These are phyloP conservation scores for Clavispora asparagi DNA, from an alignment of 805 yeast genomes.

Conservation along the genomic window DNA sequence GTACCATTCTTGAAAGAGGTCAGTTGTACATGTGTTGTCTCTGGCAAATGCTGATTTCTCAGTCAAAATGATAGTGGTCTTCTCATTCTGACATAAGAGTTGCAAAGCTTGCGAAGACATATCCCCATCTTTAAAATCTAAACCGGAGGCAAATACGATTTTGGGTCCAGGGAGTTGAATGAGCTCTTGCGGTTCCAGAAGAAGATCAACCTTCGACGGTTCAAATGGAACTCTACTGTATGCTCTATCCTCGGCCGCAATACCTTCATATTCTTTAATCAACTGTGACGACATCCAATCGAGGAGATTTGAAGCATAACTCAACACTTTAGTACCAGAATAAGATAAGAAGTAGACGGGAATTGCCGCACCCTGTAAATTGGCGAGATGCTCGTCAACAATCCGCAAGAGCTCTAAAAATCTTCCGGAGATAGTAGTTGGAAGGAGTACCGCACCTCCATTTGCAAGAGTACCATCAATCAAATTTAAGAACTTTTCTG, in stretches of 20 bases:
- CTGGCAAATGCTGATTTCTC: conserved; percentile 43
- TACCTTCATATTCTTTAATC: conserved; percentile 74
- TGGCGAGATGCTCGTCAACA: conserved; percentile 59
- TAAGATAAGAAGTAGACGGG: conserved; percentile 76
- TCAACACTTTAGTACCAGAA: conserved; percentile 70
- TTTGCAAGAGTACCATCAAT: conserved; percentile 62
- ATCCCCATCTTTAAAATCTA: conserved; percentile 60
- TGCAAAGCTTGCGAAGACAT: conserved; percentile 48
- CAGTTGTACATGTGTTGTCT: conserved; percentile 42
- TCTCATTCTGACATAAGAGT: conserved; percentile 57
- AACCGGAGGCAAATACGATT: conserved; percentile 73
- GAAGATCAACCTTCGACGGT: conserved; percentile 51
- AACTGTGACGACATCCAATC: conserved; percentile 95
- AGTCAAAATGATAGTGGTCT: conserved; percentile 69
- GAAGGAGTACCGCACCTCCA: conserved; percentile 80
- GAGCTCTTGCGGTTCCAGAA: conserved; percentile 54
- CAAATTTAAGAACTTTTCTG: conserved; percentile 56
- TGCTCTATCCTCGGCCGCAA: conserved; percentile 15
- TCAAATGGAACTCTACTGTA: conserved; percentile 67
- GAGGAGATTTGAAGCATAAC: conserved; percentile 81
- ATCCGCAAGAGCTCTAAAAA: conserved; percentile 72
- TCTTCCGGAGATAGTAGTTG: conserved; percentile 76
- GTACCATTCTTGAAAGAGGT: conserved; percentile 53
- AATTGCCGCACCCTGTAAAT: conserved; percentile 41
- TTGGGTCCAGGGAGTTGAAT: conserved; percentile 59